phyloP scores from a whole-genome alignment of 2,329 filamentous ascomycete species.

The Rachicladosporium sp. region DNA sequence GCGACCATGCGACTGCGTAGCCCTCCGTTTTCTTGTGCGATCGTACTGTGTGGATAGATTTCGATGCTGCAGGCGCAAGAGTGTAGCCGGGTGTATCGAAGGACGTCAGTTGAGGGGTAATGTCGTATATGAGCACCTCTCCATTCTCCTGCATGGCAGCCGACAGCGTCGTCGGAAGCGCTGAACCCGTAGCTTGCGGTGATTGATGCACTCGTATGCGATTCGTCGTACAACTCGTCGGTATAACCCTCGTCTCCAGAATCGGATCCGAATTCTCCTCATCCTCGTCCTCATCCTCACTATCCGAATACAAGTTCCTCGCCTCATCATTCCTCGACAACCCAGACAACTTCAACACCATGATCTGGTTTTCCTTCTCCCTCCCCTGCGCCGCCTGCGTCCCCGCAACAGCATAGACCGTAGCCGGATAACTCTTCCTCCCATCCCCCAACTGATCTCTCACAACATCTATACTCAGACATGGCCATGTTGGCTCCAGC shows the following conservation, averaged over 20 bases:
- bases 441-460: constrained; percentile 76
- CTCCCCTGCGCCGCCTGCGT: constrained; percentile 73
- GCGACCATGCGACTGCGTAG: constrained; percentile 96
- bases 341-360: constrained; percentile 93
- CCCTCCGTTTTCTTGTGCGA: constrained; percentile 81
- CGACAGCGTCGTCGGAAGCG: constrained; percentile 68
- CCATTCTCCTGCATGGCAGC: constrained; percentile 87
- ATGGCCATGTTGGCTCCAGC: constrained; percentile 90
- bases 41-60: constrained; percentile 73
- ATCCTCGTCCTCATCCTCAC: constrained; percentile 58
- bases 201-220: constrained; percentile 80
- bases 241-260: constrained; percentile 82
- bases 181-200: constrained; percentile 55
- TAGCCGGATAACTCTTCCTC: constrained; percentile 86
- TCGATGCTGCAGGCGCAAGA: constrained; percentile 72
- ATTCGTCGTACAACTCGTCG: constrained; percentile 79
- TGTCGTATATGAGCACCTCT: constrained; percentile 83
- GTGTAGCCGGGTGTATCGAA: constrained; percentile 81
- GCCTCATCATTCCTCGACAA: constrained; percentile 74
- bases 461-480: constrained; percentile 88
- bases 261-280: constrained; percentile 68
- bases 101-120: constrained; percentile 75
- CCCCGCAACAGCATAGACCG: constrained; percentile 86
- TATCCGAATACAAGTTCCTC: constrained; percentile 53
- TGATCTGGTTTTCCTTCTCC: constrained; percentile 77